Evolutionary conservation across 106 monocot genomes (phyloP), one percentile per base, ranked within the genome.

Genomic region (Agapanthus africanus): DNA sequence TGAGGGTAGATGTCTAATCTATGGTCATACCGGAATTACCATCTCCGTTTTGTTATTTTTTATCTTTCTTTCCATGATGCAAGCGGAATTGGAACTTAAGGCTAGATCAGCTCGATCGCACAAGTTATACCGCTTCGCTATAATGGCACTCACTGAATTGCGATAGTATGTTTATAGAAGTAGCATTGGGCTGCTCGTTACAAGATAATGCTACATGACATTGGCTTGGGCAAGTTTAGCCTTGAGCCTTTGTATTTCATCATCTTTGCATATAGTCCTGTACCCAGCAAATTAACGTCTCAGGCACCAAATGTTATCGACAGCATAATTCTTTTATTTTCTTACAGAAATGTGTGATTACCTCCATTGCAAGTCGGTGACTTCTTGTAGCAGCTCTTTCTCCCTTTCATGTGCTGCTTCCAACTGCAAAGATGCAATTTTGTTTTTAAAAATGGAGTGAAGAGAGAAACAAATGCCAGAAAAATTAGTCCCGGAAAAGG

Each of bases 281-380:
- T 63, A n/a, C 2, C 63, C 18, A 37, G 35, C 1, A 63, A 63
- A 63, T 9, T 28, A 52, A 52, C 25, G 52, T 52, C 52, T 52
- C 23, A 52, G 22, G 10, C 4, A 52, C 1, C 52, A 56, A 27
- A 30, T 30, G 10, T 56, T 56, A 0, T 27, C 13, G 56, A 56
- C 26, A 56, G 28, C 13, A 56, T 56, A 10, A n/a, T n/a, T n/a
- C n/a, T 11, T 27, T 9, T 56, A 30, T 38, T 22, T 23, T 63
- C 1, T 28, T 37, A 9, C 37, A 7, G 22, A 18, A 11, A 63
- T 19, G 23, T 38, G 37, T 37, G 22, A 8, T 63, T 77, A 90
- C 93, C 87, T 84, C 73, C 57, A 74, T 41, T 87, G 80, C 72
- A 94, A 31, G 3, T 94, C 93, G 10, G 42, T 63, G 49, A 90